These are phyloP conservation scores for Sisymbrium irio DNA, from an alignment of 345 rosid genomes.

Conservation along the genomic window DNA sequence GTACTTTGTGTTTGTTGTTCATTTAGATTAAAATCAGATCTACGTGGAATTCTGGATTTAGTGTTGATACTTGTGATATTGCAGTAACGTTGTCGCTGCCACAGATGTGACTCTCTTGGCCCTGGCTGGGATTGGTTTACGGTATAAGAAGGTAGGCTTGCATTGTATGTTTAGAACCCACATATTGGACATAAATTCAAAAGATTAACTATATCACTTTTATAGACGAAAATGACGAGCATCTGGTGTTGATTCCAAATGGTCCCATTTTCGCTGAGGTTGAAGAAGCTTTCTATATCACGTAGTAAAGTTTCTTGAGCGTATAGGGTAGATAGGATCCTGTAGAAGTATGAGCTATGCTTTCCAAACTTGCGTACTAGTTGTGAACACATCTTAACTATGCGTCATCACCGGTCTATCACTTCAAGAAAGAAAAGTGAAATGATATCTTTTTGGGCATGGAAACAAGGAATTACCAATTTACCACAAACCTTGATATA, in stretches of 20 bases:
- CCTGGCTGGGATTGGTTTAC: slow-evolving; percentile 87
- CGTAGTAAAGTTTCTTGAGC: background rate
- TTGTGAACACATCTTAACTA: background rate
- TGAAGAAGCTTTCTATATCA: background rate
- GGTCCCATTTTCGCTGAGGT: background rate
- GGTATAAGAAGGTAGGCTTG: slow-evolving; percentile 55
- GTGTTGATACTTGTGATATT: slow-evolving; percentile 23
- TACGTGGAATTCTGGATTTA: slow-evolving; percentile 9
- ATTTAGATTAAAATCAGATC: background rate
- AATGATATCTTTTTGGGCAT: background rate
- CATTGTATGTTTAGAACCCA: background rate
- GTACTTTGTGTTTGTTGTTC: background rate
- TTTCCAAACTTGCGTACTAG: background rate
- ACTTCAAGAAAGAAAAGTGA: background rate
- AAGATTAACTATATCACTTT: background rate
- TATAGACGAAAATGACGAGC: background rate
- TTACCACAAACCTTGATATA: slow-evolving; percentile 7
- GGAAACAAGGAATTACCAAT: background rate
- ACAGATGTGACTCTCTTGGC: slow-evolving; percentile 89
- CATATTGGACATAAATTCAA: background rate
- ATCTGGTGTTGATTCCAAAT: slow-evolving; percentile 11
- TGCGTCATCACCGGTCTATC: background rate
- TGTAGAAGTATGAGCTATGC: background rate
- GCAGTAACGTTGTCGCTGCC: slow-evolving; percentile 96
- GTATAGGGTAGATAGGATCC: slow-evolving; percentile 1